A percentile compares a stretch with the other conserved stretches of the same genome.
Evolutionary conservation across 495 filamentous ascomycete genomes (phyloP).

Genomic region (Thermothielavioides terrestris): DNA sequence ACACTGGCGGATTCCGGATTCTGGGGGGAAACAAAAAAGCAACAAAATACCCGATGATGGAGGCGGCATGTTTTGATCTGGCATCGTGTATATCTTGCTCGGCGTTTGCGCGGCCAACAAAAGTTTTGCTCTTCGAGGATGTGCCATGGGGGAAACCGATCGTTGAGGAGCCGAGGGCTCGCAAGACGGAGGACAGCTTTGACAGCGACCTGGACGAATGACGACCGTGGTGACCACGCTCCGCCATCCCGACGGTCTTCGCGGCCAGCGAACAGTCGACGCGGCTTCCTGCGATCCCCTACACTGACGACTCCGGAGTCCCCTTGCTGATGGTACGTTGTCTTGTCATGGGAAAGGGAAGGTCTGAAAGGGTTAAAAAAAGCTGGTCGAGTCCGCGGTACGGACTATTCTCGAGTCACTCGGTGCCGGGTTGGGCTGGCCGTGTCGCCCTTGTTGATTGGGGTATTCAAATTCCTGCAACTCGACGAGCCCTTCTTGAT

Average conservation of each 20-base stretch:
- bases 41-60: conserved; percentile 6
- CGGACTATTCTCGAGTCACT: too few species aligned
- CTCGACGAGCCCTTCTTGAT: not conserved
- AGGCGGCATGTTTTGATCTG: not conserved
- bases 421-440: not conserved
- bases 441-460: not conserved
- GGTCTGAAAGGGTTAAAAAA: not conserved
- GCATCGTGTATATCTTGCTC: conserved; percentile 1
- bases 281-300: too few species aligned
- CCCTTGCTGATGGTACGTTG: too few species aligned
- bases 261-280: too few species aligned
- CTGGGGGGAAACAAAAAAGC: too few species aligned
- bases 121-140: conserved; percentile 11
- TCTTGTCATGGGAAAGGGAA: not conserved
- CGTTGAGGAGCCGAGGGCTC: not conserved
- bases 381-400: not conserved
- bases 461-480: conserved; percentile 1
- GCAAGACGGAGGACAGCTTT: not conserved
- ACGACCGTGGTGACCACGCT: too few species aligned
- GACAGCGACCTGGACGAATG: not conserved
- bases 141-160: not conserved
- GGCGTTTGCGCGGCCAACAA: conserved; percentile 3
- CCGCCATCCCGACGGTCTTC: too few species aligned
- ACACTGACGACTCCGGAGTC: too few species aligned
- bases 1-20: not conserved